Percentiles rank a stretch among this genome's conserved stretches.
phyloP scores from a whole-genome alignment of 208 protist genomes.

The Ichthyophonus hoferi region DNA sequence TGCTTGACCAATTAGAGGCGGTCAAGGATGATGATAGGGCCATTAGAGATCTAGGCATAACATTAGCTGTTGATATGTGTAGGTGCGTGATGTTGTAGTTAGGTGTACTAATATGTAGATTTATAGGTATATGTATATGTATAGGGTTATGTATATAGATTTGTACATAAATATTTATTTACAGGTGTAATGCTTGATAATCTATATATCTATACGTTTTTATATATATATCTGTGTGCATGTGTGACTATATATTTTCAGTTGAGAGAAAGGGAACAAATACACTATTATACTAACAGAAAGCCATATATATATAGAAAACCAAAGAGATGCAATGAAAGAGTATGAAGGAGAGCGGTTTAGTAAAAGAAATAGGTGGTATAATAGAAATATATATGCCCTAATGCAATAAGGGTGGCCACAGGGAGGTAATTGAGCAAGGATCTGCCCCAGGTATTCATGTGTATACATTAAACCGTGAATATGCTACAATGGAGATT shows the following conservation, averaged over 20 bases:
- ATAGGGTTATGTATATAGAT: neutral
- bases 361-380: no score
- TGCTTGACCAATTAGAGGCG: constrained; percentile 44
- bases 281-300: no score
- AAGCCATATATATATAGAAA: no score
- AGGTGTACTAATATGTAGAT: neutral
- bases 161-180: neutral
- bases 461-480: constrained; percentile 88
- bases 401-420: neutral
- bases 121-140: no score
- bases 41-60: constrained; percentile 68
- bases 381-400: no score
- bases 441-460: constrained; percentile 74
- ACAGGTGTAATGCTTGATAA: neutral
- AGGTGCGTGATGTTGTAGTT: constrained; percentile 13
- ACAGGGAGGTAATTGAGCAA: constrained; percentile 57
- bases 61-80: constrained; percentile 35
- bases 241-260: no score
- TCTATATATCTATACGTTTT: neutral
- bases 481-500: constrained; percentile 52
- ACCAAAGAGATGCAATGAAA: no score
- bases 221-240: neutral
- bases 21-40: constrained; percentile 67
- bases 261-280: no score
- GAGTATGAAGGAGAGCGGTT: no score